Evolutionary conservation across 2,329 filamentous ascomycete genomes (phyloP).

Genomic region (Ophiostoma tasmaniense): DNA sequence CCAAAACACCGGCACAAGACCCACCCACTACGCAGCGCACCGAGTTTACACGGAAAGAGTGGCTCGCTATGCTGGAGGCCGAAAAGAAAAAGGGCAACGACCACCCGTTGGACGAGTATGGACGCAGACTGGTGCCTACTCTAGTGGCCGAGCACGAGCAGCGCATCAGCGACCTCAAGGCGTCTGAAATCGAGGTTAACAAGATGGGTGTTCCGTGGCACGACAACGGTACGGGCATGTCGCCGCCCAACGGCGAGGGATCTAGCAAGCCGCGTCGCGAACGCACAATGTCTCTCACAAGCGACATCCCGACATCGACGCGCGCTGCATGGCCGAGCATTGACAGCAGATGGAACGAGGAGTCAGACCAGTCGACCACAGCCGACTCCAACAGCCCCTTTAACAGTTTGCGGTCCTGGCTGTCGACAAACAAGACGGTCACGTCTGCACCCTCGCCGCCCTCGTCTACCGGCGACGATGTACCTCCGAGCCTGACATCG

Average conservation of each 20-base stretch:
- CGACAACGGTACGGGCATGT: conserved; percentile 9
- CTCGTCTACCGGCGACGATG: conserved; percentile 15
- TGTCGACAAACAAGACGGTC: conserved; percentile 15
- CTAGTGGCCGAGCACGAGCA: conserved; percentile 22
- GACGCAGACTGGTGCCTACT: conserved; percentile 17
- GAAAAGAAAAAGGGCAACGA: conserved; percentile 9
- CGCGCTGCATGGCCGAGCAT: conserved; percentile 15
- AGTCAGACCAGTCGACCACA: conserved; percentile 18
- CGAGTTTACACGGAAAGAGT: conserved; percentile 19
- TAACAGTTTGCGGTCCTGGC: conserved; percentile 22
- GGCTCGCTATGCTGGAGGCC: conserved; percentile 18
- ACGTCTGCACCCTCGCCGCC: conserved; percentile 14
- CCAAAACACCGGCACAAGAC: background rate
- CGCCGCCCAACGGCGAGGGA: background rate
- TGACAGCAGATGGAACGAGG: conserved; percentile 13
- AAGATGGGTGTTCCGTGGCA: conserved; percentile 19
- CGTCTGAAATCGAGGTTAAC: conserved; percentile 21
- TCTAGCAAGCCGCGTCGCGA: conserved; percentile 10
- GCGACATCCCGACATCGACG: conserved; percentile 13
- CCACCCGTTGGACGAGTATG: conserved; percentile 19
- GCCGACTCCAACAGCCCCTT: conserved; percentile 20
- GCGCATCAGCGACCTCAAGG: conserved; percentile 20
- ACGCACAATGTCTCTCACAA: conserved; percentile 17
- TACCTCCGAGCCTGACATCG: conserved; percentile 14
- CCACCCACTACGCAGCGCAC: background rate